Conservation (phyloP, 768 basidiomycete genomes). For the Albatrellus ellisii region DNA sequence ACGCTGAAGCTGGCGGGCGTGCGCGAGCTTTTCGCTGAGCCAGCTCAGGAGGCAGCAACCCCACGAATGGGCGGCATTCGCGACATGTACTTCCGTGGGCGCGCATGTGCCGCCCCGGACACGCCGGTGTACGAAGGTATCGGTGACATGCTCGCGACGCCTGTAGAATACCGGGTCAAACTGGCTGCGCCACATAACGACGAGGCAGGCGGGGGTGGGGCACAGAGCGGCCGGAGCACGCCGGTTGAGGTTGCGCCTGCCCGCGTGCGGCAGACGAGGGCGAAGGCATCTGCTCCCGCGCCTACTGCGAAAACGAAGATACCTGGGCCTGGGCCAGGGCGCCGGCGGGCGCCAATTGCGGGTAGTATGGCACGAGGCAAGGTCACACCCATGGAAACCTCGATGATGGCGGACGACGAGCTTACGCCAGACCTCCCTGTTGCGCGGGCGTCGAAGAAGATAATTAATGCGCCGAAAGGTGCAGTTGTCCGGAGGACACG, state of each 20-base stretch:
- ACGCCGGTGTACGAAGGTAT: constrained; percentile 19
- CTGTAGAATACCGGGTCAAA: constrained; percentile 15
- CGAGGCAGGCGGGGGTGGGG: constrained; percentile 2
- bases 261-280: background rate
- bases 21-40: constrained; percentile 20
- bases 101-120: constrained; percentile 10
- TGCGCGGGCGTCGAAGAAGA: background rate
- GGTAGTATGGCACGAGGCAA: background rate
- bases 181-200: constrained; percentile 4
- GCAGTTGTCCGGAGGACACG: constrained; percentile 12
- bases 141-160: constrained; percentile 20
- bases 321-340: background rate
- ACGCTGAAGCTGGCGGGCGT: constrained; percentile 19
- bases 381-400: constrained; percentile 2
- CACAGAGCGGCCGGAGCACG: constrained; percentile 5
- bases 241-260: background rate
- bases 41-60: constrained; percentile 14
- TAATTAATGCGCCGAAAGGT: constrained; percentile 2
- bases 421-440: constrained; percentile 2
- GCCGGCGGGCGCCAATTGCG: background rate
- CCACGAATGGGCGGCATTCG: constrained; percentile 23
- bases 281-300: background rate
- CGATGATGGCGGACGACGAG: constrained; percentile 10
- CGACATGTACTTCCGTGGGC: constrained; percentile 18
- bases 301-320: background rate